A percentile compares a stretch with the other conserved stretches of the same genome.
Evolutionary conservation across 2,329 filamentous ascomycete genomes (phyloP).

Genomic region (Aspergillus puulaauensis): DNA sequence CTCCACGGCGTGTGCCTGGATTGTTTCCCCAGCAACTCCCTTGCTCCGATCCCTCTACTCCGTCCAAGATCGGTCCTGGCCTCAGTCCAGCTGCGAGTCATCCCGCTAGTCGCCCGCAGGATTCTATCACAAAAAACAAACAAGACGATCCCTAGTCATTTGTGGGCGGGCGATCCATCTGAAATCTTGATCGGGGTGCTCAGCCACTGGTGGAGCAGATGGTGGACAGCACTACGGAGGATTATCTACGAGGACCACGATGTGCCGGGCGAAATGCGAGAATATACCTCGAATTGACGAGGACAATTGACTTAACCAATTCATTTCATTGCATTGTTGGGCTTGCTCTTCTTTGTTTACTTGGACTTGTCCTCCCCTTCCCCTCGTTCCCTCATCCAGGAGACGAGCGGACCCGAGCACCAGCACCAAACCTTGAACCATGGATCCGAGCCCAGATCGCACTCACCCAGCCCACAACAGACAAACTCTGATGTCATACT

Average conservation of each 20-base stretch:
- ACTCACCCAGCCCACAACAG: background rate
- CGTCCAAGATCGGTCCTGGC: background rate
- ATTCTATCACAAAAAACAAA: background rate
- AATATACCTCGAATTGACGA: no score
- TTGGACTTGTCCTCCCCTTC: no score
- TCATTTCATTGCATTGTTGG: background rate
- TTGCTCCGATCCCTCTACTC: conserved; percentile 13
- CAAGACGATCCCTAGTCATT: background rate
- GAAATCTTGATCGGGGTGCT: background rate
- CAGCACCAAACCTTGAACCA: background rate
- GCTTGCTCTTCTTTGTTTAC: background rate
- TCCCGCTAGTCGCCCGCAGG: conserved; percentile 1
- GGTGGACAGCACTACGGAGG: background rate
- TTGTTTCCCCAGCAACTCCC: conserved; percentile 25
- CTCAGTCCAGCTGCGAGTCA: conserved; percentile 11
- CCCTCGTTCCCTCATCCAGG: background rate
- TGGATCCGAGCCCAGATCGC: conserved; percentile 3
- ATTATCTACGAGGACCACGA: background rate
- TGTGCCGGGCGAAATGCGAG: no score
- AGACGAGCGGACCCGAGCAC: background rate
- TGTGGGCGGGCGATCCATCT: background rate
- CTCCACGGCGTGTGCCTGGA: conserved; percentile 6
- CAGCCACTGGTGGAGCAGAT: background rate
- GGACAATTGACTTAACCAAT: no score
- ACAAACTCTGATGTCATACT: conserved; percentile 6